These are phyloP conservation scores for Xerocomus tenax DNA, from an alignment of 1,284 basidiomycete species.

Conservation along the genomic window DNA sequence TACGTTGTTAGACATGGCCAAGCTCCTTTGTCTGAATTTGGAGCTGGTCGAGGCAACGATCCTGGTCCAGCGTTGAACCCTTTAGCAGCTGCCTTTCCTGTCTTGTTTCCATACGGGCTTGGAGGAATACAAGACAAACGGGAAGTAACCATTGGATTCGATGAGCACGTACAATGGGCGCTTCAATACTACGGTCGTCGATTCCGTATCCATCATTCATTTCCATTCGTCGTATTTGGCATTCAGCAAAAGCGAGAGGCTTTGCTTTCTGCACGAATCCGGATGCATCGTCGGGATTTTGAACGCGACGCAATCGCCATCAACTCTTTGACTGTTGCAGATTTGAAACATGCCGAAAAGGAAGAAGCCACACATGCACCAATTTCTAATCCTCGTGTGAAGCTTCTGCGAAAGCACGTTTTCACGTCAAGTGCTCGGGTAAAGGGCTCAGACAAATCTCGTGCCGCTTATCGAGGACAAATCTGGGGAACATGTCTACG, in stretches of 20 bases:
- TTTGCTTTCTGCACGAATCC: constrained; percentile 11
- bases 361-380: constrained; percentile 11
- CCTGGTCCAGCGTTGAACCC: not conserved
- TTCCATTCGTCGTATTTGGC: constrained; percentile 14
- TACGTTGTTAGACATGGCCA: not conserved
- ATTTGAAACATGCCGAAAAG: constrained; percentile 12
- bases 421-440: constrained; percentile 1
- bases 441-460: constrained; percentile 12
- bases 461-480: constrained; percentile 1
- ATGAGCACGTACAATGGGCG: not conserved
- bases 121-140: not conserved
- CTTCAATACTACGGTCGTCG: not conserved
- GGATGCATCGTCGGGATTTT: constrained; percentile 16
- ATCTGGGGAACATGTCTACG: constrained; percentile 11
- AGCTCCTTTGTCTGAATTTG: not conserved
- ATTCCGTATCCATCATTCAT: constrained; percentile 7
- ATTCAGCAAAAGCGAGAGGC: constrained; percentile 16
- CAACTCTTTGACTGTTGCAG: constrained; percentile 5
- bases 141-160: not conserved
- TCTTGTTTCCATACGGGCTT: not conserved
- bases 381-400: constrained; percentile 12
- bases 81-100: not conserved
- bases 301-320: constrained; percentile 9
- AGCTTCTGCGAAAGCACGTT: constrained; percentile 8
- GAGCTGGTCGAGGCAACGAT: not conserved